Base-by-base conservation (phyloP, 2,329 filamentous ascomycete species). In the Dryadomyces quercus-mongolicae region DNA sequence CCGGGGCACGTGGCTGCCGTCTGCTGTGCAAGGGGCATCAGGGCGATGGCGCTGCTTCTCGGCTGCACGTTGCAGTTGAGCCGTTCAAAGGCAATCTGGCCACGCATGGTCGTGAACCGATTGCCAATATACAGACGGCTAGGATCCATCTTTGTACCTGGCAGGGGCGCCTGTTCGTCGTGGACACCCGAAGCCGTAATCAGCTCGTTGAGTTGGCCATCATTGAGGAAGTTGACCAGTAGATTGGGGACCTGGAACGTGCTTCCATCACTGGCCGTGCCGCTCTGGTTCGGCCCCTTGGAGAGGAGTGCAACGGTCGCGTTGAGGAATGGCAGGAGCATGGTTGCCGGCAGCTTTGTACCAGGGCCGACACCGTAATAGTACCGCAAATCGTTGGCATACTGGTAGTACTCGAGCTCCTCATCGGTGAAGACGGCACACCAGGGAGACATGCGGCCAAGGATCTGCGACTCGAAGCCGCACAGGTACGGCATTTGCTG, bases 391-490 rank as follows among this genome's bases (percentile, higher is more conserved):
- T 86, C 83, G 59, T 86, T 81, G 1, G 74, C 72, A 63, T 86
- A 87, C 61, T 86, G 81, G 59, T 86, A 86, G 59, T 77, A 67
- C 34, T 75, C 69, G 54, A 84, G 71, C 64, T 87, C 84, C 2
- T 78, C 70, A 38, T 82, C 70, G 3, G 75, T 81, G 60, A 85
- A 82, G 16, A 84, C 70, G 51, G 70, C 69, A 63, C 84, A 86
- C 70, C 79, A 86, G 0, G 81, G 78, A 5, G 80, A 84, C 4
- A 78, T 64, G 2, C 67, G 68, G 1, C 83, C 82, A 0, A 73
- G 80, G 58, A 86, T 85, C 61, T 86, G 83, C 3, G 76, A 81
- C 61, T 88, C 84, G 56, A 84, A 87, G 4, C 81, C 84, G 60
- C 84, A 88, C n/a, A 86, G 71, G 60, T 86, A 85, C 0, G 82